Base-by-base conservation (phyloP, 2,329 filamentous ascomycete species). In the Domatiomyces globalis region DNA sequence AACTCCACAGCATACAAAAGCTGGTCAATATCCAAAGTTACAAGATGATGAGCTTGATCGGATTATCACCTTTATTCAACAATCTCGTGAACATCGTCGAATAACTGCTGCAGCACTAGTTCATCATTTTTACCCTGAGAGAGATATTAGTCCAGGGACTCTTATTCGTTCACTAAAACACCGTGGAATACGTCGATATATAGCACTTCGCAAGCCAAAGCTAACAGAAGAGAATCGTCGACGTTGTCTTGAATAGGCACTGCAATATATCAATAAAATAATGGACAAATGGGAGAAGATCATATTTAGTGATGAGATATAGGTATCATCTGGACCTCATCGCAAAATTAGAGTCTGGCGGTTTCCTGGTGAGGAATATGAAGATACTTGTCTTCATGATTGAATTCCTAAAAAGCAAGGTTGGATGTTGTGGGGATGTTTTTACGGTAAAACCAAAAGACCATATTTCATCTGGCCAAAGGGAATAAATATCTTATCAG, bases 361-460 rank as follows among this genome's bases (percentile, higher is more conserved):
- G 5, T 49, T 52, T 5, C 12, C 27, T 33, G 56, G 55, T 9
- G 60, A 62, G 45, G 56, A 58, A 43, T 55, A 54, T 20, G 56
- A 62, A 53, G 51, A 49, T 9, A 60, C 53, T 46, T 62, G 54
- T 49, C 51, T 63, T 27, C 50, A 58, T 12, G 54, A 62, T 17
- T 54, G 52, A 20, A 18, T 57, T 27, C 52, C 58, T 39, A 45
- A 54, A n/a, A 59, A 59, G 48, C 33, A 48, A 19, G 61, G 63
- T 2, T 64, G 52, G 59, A 65, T 64, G 56, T 65, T 66, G 49
- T 66, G 53, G 58, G 63, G 55, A 10, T 61, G 54, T 46, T 63
- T 65, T 54, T 56, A 49, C 48, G 58, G 62, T 20, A 36, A 17
- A 33, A 44, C 42, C 6, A 64, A 63, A 54, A 62, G 62, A 6